Base-by-base conservation (phyloP, 768 basidiomycete genomes). In the Leccinum rimulosum region DNA sequence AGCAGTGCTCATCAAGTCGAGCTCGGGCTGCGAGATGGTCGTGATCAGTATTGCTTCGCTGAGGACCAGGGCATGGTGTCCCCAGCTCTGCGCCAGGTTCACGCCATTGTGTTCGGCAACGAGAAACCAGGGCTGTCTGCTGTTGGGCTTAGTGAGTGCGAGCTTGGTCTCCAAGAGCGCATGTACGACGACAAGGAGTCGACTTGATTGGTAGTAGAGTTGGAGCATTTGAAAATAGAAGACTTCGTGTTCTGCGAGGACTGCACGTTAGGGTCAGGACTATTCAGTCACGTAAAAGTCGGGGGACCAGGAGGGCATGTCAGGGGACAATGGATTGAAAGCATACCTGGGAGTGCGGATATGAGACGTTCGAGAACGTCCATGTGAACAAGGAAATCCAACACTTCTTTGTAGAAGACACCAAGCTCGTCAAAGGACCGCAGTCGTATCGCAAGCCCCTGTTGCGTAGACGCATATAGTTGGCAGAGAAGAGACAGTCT, bases 181-280 rank as follows among this genome's bases (percentile, higher is more conserved):
- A 47, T 76, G 76, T 22, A 79, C 68, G 31, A 77, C 53, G 28
- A 77, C 68, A 33, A 77, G 59, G 33, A 82, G 70, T 27, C 75
- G 72, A 59, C 76, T 79, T 4, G 72, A 75, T 49, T 78, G 70
- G 59, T 74, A 80, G 55, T 77, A 72, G 40, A 80, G 65, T 10
- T 73, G 63, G 35, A 79, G 69, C 70, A 79, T 77, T 27, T 74
- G 71, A 55, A 75, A 76, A 60, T 80, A 73, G 59, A 80, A 79
- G 33, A 61, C 63, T 60, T 82, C 81, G 53, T 76, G 62, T 57
- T 75, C 73, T 60, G 76, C 71, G 50, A 78, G 66, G 56, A 81
- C 81, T 82, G 56, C 22, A 50, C 33, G 60, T 66, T 40, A 66
- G 68, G 60, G 67, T 66, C 58, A 63, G 67, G 64, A 61, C 60